Conservation (phyloP, 148 eudicot genomes). For the Simmondsia chinensis region DNA sequence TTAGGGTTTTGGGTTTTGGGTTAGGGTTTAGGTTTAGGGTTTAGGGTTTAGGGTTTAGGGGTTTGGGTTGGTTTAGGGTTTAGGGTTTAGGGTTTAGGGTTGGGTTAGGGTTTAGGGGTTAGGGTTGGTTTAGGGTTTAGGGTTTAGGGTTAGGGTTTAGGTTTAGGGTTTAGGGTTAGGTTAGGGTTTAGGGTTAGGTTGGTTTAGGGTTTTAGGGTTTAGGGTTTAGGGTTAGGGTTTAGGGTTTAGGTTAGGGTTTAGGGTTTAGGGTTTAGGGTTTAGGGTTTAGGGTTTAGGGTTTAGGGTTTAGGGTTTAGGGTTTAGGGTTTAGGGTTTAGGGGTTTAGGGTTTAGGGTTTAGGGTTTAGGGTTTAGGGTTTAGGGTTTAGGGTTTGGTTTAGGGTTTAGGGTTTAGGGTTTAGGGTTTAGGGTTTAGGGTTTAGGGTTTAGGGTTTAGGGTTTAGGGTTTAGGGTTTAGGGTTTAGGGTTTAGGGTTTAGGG, state of each 20-base stretch:
- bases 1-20: conserved; percentile 10
- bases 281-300: conserved; percentile 25
- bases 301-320: conserved; percentile 16
- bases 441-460: conserved; percentile 1
- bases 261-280: conserved; percentile 19
- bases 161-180: conserved; percentile 7
- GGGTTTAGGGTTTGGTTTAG: conserved; percentile 10
- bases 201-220: conserved; percentile 7
- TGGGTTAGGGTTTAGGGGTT: neutral
- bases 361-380: conserved; percentile 12
- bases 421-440: neutral
- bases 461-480: conserved; percentile 4
- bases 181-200: conserved; percentile 8
- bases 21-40: conserved; percentile 8
- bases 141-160: conserved; percentile 3
- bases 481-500: conserved; percentile 6
- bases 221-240: neutral
- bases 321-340: neutral
- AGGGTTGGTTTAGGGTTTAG: conserved; percentile 1
- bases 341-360: conserved; percentile 13
- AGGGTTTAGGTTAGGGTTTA: conserved; percentile 14
- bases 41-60: conserved; percentile 9
- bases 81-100: conserved; percentile 6
- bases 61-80: conserved; percentile 10
- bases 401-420: conserved; percentile 6